phyloP scores from a whole-genome alignment of 1,284 basidiomycete genomes.

The Hymenochaete sp. region DNA sequence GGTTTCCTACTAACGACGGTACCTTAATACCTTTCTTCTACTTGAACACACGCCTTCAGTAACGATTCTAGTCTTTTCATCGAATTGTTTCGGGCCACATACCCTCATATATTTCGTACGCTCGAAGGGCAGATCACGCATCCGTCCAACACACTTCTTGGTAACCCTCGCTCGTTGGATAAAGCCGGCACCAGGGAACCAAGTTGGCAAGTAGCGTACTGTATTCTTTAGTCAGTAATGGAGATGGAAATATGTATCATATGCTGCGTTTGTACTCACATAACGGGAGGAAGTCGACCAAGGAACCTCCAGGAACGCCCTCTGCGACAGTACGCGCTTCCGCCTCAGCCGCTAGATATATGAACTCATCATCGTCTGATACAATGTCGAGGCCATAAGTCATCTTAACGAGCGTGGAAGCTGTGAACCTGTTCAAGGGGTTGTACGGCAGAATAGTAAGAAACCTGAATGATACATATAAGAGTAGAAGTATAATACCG shows the following conservation, averaged over 20 bases:
- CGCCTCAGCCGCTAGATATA: conserved; percentile 14
- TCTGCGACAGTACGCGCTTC: background rate
- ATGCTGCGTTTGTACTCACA: too few species aligned
- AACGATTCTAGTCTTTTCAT: conserved; percentile 3
- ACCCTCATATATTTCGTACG: conserved; percentile 15
- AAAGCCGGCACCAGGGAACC: conserved; percentile 23
- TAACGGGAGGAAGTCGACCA: conserved; percentile 24
- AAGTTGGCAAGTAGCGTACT: conserved; percentile 14
- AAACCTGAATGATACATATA: background rate
- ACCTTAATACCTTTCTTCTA: background rate
- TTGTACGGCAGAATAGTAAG: background rate
- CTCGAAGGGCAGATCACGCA: conserved; percentile 4
- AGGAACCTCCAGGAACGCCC: conserved; percentile 19
- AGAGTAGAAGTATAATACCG: background rate
- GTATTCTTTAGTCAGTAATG: too few species aligned
- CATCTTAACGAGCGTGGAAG: conserved; percentile 7
- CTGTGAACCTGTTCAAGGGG: conserved; percentile 3
- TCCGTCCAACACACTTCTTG: conserved; percentile 23
- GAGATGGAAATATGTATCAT: too few species aligned
- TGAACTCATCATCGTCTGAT: conserved; percentile 27
- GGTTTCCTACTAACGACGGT: conserved; percentile 14
- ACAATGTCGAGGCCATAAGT: conserved; percentile 12
- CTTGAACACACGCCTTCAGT: background rate
- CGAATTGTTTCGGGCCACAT: background rate
- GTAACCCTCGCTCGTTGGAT: conserved; percentile 46